Evolutionary conservation across 495 filamentous ascomycete species (phyloP), one percentile per base, ranked within the genome.

Genomic region (Hyaloscypha hepaticicola): DNA sequence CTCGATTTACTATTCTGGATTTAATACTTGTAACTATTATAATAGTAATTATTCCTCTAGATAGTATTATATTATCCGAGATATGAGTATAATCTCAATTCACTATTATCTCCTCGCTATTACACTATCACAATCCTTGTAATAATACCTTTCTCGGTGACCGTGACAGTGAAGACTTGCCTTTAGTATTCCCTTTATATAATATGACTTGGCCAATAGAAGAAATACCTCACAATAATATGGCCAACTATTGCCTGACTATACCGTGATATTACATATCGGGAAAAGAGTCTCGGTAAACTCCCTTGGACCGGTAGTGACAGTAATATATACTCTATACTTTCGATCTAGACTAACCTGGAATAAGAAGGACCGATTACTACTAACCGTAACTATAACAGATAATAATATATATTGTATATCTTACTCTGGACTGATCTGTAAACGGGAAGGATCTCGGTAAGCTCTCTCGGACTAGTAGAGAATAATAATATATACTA

Each of bases 361-460:
- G 31, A 12, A 33, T 3, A 3, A 33, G 31, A 33, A 33, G 2
- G 2, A 33, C 31, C 12, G 12, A 33, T 33, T 33, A 33, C 31
- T 33, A 33, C 31, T 33, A 33, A 1, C 31, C 2, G 12, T 33
- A 33, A 0, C 31, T 33, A 3, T 33, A 3, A 12, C 16, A 52
- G 63, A 60, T 56, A 41, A 60, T 28, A 56, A 66, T 25, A 41
- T 45, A 21, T 14, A 12, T 22, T 58, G n/a, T 33, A 45, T 63
- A 27, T 53, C 62, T 64, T 63, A 38, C 7, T 60, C 48, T 65
- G 28, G 55, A 28, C 63, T 65, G 25, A 65, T 55, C 56, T 66
- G 58, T 63, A 3, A n/a, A 33, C 2, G 12, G 2, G 0, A 33
- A 33, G 31, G 48, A 50, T 50, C 48, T 50, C 3, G 3, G 22